A percentile compares a stretch with the other conserved stretches of the same genome.
Conservation (phyloP, 495 filamentous ascomycete species). For the Xylaria sp. region DNA sequence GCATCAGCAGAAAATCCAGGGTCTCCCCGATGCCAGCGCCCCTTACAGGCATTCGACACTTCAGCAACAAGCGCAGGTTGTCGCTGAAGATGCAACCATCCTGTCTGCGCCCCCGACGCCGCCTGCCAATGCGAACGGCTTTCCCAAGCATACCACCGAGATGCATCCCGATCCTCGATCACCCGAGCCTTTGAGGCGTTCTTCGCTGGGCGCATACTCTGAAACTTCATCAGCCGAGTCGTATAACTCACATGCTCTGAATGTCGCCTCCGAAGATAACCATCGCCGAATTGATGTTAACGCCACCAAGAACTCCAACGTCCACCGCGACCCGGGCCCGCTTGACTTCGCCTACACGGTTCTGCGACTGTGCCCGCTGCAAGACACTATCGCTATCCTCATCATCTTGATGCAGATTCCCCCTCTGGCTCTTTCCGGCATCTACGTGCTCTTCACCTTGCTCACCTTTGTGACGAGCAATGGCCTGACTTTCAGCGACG, state of each 20-base stretch:
- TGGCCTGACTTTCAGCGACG: conserved; percentile 57
- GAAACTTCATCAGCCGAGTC: conserved; percentile 60
- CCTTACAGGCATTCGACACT: conserved; percentile 38
- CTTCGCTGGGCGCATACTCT: conserved; percentile 54
- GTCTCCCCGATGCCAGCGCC: conserved; percentile 60
- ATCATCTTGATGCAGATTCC: conserved; percentile 98
- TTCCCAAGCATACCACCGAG: conserved; percentile 47
- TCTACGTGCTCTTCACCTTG: conserved; percentile 92
- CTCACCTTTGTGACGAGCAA: conserved; percentile 85
- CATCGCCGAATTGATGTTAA: conserved; percentile 70
- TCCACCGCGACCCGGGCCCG: conserved; percentile 67
- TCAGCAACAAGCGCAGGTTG: conserved; percentile 28
- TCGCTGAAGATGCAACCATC: conserved; percentile 55
- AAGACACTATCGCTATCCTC: conserved; percentile 96
- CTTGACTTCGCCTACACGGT: conserved; percentile 82
- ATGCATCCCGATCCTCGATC: conserved; percentile 49
- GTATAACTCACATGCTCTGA: conserved; percentile 42
- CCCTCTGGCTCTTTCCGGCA: conserved; percentile 84
- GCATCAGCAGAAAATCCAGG: conserved; percentile 65
- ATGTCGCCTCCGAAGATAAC: conserved; percentile 50
- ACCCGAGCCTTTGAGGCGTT: conserved; percentile 48
- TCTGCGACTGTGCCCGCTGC: conserved; percentile 85
- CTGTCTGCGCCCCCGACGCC: conserved; percentile 51
- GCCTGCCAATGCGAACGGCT: conserved; percentile 45
- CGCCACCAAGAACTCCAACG: conserved; percentile 69